Percentiles rank a stretch among this genome's conserved stretches.
These are phyloP conservation scores for Ogataea hybrid DNA, from an alignment of 1,139 yeast genomes.

Conservation along the genomic window DNA sequence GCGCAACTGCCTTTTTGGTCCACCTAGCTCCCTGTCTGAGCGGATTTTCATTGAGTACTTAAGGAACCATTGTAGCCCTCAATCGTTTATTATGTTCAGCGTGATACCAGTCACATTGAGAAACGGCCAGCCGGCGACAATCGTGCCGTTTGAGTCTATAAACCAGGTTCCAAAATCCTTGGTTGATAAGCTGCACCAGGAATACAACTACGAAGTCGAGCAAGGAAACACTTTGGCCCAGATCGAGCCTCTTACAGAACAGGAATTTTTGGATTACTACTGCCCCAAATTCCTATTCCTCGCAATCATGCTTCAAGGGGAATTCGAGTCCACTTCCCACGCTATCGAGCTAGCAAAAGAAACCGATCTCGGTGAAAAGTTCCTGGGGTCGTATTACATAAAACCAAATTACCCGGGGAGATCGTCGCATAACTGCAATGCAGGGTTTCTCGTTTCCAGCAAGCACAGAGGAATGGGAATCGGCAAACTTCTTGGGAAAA, in stretches of 20 bases:
- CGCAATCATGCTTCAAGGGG: slow-evolving; percentile 45
- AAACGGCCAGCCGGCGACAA: slow-evolving; percentile 54
- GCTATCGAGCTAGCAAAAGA: slow-evolving; percentile 27
- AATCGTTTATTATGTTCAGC: not conserved
- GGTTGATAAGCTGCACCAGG: slow-evolving; percentile 35
- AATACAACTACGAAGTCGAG: slow-evolving; percentile 46
- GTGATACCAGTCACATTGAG: slow-evolving; percentile 32
- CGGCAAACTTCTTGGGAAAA: slow-evolving; percentile 60
- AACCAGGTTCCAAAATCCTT: slow-evolving; percentile 38
- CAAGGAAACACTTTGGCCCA: slow-evolving; percentile 54
- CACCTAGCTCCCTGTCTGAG: not conserved
- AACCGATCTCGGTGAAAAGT: slow-evolving; percentile 36
- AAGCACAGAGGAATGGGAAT: slow-evolving; percentile 55
- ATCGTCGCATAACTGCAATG: slow-evolving; percentile 78
- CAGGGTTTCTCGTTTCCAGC: slow-evolving; percentile 67
- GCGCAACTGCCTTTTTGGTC: not conserved
- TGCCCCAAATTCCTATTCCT: slow-evolving; percentile 46
- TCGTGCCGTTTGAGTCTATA: slow-evolving; percentile 72
- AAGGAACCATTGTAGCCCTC: not conserved
- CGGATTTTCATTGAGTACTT: not conserved
- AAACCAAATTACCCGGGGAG: slow-evolving; percentile 79
- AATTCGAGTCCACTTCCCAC: slow-evolving; percentile 1
- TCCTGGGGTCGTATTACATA: slow-evolving; percentile 69
- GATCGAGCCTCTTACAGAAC: slow-evolving; percentile 29
- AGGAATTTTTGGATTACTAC: slow-evolving; percentile 42